A percentile compares a stretch with the other conserved stretches of the same genome.
These are phyloP conservation scores for Suillus subalutaceus DNA, from an alignment of 768 basidiomycete species.

Conservation along the genomic window DNA sequence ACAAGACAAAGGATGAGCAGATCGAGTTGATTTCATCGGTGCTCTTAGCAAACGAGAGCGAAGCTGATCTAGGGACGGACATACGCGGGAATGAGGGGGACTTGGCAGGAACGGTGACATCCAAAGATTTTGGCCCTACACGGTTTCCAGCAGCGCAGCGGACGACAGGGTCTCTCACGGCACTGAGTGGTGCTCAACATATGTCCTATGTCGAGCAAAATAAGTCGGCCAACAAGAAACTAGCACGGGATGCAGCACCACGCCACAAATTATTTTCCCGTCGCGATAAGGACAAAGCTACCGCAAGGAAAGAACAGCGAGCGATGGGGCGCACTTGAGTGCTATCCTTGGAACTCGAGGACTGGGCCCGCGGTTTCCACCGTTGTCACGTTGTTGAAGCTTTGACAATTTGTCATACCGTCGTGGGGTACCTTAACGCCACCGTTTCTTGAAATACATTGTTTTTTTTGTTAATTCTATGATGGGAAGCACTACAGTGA, in stretches of 20 bases:
- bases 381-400: constrained; percentile 5
- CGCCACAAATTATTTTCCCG: constrained; percentile 84
- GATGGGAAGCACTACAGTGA: neutral
- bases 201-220: constrained; percentile 95
- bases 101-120: constrained; percentile 82
- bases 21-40: constrained; percentile 96
- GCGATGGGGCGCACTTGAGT: constrained; percentile 31
- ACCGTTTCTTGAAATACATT: constrained; percentile 1
- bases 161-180: constrained; percentile 79
- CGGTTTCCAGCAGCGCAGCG: constrained; percentile 72
- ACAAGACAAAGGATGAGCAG: constrained; percentile 88
- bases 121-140: constrained; percentile 77
- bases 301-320: constrained; percentile 49
- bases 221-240: constrained; percentile 84
- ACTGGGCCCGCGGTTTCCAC: constrained; percentile 6
- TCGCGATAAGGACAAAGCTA: constrained; percentile 75
- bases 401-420: constrained; percentile 4
- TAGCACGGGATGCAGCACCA: constrained; percentile 53
- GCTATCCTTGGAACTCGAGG: constrained; percentile 2
- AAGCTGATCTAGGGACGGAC: constrained; percentile 86
- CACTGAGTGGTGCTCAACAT: constrained; percentile 86
- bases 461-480: neutral
- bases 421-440: constrained; percentile 2
- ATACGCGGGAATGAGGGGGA: constrained; percentile 84
- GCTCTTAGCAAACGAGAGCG: constrained; percentile 86